Conservation (phyloP, 495 filamentous ascomycete species). For the Penicillium pulvis region DNA sequence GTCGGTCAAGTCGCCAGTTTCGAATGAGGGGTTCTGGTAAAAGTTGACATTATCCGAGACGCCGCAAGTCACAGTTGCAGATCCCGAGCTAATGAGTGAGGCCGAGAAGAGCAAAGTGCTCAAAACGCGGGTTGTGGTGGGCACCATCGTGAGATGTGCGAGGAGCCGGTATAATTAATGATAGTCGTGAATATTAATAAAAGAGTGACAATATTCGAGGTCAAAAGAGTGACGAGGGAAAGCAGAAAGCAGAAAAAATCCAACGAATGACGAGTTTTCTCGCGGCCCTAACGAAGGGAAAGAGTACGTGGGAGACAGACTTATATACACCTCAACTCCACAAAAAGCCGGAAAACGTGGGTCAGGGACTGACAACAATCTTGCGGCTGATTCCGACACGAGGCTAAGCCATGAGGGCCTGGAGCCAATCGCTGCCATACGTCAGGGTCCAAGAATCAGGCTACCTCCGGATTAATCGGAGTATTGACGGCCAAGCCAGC, state of each 20-base stretch:
- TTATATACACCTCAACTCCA: background rate
- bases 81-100: slow-evolving; percentile 4
- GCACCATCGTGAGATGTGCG: background rate
- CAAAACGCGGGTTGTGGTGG: background rate
- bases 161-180: background rate
- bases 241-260: background rate
- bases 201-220: slow-evolving; percentile 2
- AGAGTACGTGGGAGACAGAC: background rate
- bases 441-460: background rate
- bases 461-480: background rate
- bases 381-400: slow-evolving; percentile 3
- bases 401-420: background rate
- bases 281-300: background rate
- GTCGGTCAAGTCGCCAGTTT: background rate
- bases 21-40: slow-evolving; percentile 4
- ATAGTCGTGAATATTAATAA: background rate
- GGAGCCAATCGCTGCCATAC: background rate
- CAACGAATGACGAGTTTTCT: background rate
- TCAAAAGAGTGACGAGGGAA: background rate
- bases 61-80: background rate
- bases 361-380: background rate
- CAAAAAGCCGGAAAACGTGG: background rate
- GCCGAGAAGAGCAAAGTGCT: slow-evolving; percentile 1
- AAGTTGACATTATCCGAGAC: background rate
- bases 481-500: background rate